Conservation (phyloP, 106 monocot species). For the Platanthera zijinensis region DNA sequence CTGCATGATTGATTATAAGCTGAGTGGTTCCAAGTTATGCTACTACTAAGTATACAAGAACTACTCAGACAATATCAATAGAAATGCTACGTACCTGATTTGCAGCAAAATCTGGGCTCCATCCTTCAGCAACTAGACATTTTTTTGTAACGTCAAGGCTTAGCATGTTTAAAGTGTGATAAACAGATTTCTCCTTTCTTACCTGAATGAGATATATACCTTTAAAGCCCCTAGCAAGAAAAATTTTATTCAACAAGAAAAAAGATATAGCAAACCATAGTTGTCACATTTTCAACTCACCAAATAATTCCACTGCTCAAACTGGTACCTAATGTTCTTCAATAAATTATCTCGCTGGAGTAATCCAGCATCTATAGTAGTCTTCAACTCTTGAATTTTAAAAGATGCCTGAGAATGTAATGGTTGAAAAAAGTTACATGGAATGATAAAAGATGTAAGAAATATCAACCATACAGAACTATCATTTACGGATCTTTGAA, state of each 20-base stretch:
- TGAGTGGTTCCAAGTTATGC: slow-evolving; percentile 4
- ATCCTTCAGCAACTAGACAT: slow-evolving; percentile 91
- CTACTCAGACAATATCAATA: background rate
- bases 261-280: background rate
- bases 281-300: slow-evolving; percentile 17
- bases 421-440: background rate
- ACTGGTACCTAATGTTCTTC: slow-evolving; percentile 50
- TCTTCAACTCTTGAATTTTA: slow-evolving; percentile 51
- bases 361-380: slow-evolving; percentile 62
- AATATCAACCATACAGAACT: background rate
- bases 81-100: slow-evolving; percentile 29
- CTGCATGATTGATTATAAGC: slow-evolving; percentile 25
- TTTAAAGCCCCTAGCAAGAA: background rate
- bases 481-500: background rate
- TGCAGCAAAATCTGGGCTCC: slow-evolving; percentile 86
- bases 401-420: slow-evolving; percentile 42
- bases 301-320: slow-evolving; percentile 64
- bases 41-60: slow-evolving; percentile 1
- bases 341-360: slow-evolving; percentile 53
- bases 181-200: slow-evolving; percentile 77
- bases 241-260: background rate
- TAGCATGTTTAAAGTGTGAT: slow-evolving; percentile 96
- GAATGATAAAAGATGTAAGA: background rate
- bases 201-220: slow-evolving; percentile 20
- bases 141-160: slow-evolving; percentile 96